phyloP scores from a whole-genome alignment of 2,329 filamentous ascomycete species.

The Aurifilum marmelostoma region DNA sequence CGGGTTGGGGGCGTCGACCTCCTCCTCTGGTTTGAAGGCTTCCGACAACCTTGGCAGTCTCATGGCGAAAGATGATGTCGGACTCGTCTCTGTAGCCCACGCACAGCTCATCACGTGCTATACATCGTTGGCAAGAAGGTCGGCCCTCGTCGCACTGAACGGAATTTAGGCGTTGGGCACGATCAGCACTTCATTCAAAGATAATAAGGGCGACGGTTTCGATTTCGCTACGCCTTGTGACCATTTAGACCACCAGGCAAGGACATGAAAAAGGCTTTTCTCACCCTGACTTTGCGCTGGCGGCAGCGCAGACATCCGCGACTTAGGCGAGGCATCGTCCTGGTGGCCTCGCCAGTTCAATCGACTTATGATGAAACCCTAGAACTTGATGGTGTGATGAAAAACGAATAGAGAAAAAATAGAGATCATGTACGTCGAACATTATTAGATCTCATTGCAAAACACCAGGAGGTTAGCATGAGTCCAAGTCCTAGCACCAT shows the following conservation, averaged over 20 bases:
- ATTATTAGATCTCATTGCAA: too few species aligned
- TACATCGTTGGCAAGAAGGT: conserved; percentile 43
- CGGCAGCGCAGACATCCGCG: conserved; percentile 40
- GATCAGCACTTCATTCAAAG: background rate
- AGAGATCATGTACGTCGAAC: too few species aligned
- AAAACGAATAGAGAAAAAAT: too few species aligned
- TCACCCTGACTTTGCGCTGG: conserved; percentile 37
- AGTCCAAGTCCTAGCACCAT: too few species aligned
- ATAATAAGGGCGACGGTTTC: background rate
- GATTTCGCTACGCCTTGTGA: background rate
- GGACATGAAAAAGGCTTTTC: background rate
- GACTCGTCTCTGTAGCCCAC: conserved; percentile 44
- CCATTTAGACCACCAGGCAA: background rate
- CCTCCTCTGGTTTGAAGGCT: background rate
- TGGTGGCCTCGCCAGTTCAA: background rate
- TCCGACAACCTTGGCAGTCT: conserved; percentile 39
- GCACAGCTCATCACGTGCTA: conserved; percentile 43
- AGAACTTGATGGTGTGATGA: background rate
- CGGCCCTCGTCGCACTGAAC: conserved; percentile 40
- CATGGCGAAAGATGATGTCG: conserved; percentile 42
- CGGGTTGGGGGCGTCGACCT: background rate
- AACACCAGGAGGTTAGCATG: too few species aligned
- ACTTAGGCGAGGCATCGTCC: conserved; percentile 30
- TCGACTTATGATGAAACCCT: background rate
- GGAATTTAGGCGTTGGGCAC: background rate